A percentile compares a stretch with the other conserved stretches of the same genome.
phyloP scores from a whole-genome alignment of 768 basidiomycete genomes.

The Russula virescens region DNA sequence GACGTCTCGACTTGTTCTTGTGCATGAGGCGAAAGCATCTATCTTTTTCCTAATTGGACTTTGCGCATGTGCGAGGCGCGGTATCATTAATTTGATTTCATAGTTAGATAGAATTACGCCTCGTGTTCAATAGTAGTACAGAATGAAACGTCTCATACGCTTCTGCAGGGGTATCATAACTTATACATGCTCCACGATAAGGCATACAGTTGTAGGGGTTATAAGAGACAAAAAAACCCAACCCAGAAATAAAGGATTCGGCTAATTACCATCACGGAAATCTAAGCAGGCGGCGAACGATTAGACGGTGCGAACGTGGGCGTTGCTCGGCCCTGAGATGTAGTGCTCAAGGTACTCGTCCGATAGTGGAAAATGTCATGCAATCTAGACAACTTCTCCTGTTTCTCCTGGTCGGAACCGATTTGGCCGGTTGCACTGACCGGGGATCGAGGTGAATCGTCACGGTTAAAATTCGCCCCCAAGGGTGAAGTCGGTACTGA shows the following conservation, averaged over 20 bases:
- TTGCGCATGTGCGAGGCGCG: not conserved
- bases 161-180: not conserved
- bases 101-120: not conserved
- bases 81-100: not conserved
- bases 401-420: slow-evolving; percentile 33
- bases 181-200: slow-evolving; percentile 19
- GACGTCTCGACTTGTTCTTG: slow-evolving; percentile 41
- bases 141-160: slow-evolving; percentile 5
- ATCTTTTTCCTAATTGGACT: not conserved
- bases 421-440: slow-evolving; percentile 23
- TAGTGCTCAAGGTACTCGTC: slow-evolving; percentile 52
- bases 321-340: slow-evolving; percentile 31
- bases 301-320: slow-evolving; percentile 7
- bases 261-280: not conserved
- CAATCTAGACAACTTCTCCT: slow-evolving; percentile 66
- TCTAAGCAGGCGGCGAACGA: slow-evolving; percentile 13
- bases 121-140: slow-evolving; percentile 9
- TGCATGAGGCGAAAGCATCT: slow-evolving; percentile 19
- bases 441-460: slow-evolving; percentile 21
- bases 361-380: slow-evolving; percentile 84
- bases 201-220: slow-evolving; percentile 7
- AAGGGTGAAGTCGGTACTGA: slow-evolving; percentile 2
- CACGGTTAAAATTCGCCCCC: not conserved
- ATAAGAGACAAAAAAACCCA: not conserved
- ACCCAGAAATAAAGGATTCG: not conserved